phyloP scores from a whole-genome alignment of 2,329 filamentous ascomycete species.

The Fusarium dimerum region DNA sequence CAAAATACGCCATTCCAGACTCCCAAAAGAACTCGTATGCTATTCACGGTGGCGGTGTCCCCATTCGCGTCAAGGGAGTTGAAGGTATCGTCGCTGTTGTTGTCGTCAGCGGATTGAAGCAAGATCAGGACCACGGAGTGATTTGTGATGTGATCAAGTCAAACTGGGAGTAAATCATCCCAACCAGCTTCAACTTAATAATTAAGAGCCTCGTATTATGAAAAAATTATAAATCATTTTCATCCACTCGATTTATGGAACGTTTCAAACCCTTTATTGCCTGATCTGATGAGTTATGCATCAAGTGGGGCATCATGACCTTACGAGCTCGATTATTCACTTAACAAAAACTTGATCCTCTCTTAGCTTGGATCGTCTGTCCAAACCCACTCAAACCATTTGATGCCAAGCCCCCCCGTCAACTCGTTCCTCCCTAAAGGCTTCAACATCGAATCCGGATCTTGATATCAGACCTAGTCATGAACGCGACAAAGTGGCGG shows the following conservation, averaged over 20 bases:
- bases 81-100: slow-evolving; percentile 76
- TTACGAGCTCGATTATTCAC: slow-evolving; percentile 11
- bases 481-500: slow-evolving; percentile 33
- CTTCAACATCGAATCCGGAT: no score
- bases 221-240: no score
- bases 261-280: background rate
- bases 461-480: slow-evolving; percentile 1
- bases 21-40: slow-evolving; percentile 64
- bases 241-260: no score
- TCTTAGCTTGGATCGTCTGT: no score
- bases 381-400: slow-evolving; percentile 1
- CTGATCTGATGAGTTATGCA: slow-evolving; percentile 11
- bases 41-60: slow-evolving; percentile 76
- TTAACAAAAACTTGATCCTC: slow-evolving; percentile 15
- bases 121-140: slow-evolving; percentile 76
- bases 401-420: slow-evolving; percentile 2
- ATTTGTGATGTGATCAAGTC: slow-evolving; percentile 69
- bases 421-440: no score
- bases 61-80: slow-evolving; percentile 70
- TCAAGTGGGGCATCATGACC: slow-evolving; percentile 6
- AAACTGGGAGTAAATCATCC: slow-evolving; percentile 37
- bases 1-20: slow-evolving; percentile 63
- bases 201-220: no score
- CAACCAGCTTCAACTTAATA: no score
- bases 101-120: slow-evolving; percentile 74